Conservation (phyloP, 768 basidiomycete genomes). For the Auriculariales sp. region DNA sequence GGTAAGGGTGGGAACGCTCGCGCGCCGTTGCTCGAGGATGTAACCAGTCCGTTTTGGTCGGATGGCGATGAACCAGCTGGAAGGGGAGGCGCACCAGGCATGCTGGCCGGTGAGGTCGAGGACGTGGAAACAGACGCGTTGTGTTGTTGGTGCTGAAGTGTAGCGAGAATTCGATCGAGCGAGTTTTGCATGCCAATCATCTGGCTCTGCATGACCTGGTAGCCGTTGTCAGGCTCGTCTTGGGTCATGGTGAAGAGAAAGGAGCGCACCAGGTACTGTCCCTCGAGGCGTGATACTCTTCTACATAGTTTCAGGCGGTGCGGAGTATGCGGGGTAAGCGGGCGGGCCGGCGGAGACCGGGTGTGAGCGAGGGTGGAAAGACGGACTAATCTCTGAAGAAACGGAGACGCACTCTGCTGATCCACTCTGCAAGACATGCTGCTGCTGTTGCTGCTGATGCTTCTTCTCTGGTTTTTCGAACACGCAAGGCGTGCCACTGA, state of each 20-base stretch:
- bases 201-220: constrained; percentile 79
- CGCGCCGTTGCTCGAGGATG: not conserved
- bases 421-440: constrained; percentile 34
- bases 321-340: constrained; percentile 3
- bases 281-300: constrained; percentile 70
- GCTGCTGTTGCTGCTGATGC: constrained; percentile 41
- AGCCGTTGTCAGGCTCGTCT: constrained; percentile 3
- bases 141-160: constrained; percentile 31
- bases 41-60: not conserved
- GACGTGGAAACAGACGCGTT: constrained; percentile 13
- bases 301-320: too few relatives aligned
- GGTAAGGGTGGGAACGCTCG: constrained; percentile 70
- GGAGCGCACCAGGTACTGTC: constrained; percentile 59
- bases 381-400: too few relatives aligned
- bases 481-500: constrained; percentile 64
- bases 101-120: constrained; percentile 14
- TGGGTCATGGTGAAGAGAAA: constrained; percentile 4
- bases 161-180: constrained; percentile 65
- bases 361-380: constrained; percentile 10
- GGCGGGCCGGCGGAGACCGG: constrained; percentile 10
- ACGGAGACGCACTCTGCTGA: constrained; percentile 52
- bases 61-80: not conserved
- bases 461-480: constrained; percentile 93
- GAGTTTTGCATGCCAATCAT: constrained; percentile 92
- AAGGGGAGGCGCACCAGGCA: constrained; percentile 3